Evolutionary conservation across 1,284 basidiomycete genomes (phyloP), one percentile per base, ranked within the genome.

Genomic region (Malassezia brasiliensis): DNA sequence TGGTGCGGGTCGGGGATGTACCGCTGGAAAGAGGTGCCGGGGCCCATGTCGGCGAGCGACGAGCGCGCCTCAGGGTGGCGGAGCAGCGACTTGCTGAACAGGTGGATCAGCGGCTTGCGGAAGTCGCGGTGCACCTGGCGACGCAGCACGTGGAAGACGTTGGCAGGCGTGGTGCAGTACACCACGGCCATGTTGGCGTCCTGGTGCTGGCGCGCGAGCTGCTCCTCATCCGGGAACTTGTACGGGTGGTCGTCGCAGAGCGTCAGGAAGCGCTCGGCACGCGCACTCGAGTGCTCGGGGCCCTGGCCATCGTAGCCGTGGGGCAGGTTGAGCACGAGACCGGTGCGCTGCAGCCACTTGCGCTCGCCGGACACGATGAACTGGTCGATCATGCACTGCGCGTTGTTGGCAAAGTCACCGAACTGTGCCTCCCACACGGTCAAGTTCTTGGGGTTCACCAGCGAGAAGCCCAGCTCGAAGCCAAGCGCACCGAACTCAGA

Each of bases 121-220:
- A 74, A 74, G 47, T 73, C 72, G 15, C 72, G 68, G 60, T 70
- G 69, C 32, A 74, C 72, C 60, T 73, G 75, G 51, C 76, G 63
- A 56, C 75, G 62, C 15, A 76, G 52, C 22, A 68, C 68, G 56
- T 76, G 72, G 73, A 76, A 75, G 52, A 70, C 53, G 62, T 77
- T 76, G 59, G 75, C 69, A 6, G 71, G 72, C 10, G 75, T 69
- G 30, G 91, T 91, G 17, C 88, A 86, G 79, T 96, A 96, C 37
- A 94, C 88, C 64, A 96, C 85, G 78, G 96, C 93, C 90, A 98
- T 91, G 77, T 98, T 99, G 77, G 90, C 93, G 76, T 99, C 94
- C 79, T 98, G 94, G 75, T 96, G 90, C 75, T 94, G 90, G 53
- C 94, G 81, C 75, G 91, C 88, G 63, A 91, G 79, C 81, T 93